phyloP scores from a whole-genome alignment of 352 stramenopile genomes.

The Blastocystis sp. region DNA sequence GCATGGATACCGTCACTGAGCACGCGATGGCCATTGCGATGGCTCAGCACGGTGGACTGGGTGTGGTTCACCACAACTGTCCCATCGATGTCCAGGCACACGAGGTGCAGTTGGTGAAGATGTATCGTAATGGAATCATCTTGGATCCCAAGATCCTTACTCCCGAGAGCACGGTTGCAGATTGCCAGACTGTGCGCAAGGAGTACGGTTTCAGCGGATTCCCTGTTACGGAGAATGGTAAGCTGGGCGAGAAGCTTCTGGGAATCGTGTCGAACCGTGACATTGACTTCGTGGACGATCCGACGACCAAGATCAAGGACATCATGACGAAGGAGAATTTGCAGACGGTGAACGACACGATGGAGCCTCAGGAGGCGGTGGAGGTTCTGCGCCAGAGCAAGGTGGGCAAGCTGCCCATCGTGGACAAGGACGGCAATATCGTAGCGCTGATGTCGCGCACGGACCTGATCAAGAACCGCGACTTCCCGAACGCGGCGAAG shows the following conservation, averaged over 20 bases:
- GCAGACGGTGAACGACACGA: conserved; percentile 63
- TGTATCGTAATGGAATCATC: conserved; percentile 60
- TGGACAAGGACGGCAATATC: conserved; percentile 91
- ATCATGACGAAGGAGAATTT: conserved; percentile 71
- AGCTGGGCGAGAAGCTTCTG: conserved; percentile 87
- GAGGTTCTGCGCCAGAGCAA: conserved; percentile 86
- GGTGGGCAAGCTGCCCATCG: conserved; percentile 97
- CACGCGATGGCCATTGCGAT: conserved; percentile 97
- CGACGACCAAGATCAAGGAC: conserved; percentile 69
- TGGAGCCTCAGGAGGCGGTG: conserved; percentile 64
- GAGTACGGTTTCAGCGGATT: conserved; percentile 93
- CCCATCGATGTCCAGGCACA: conserved; percentile 87
- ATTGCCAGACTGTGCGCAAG: conserved; percentile 85
- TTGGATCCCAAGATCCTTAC: conserved; percentile 45
- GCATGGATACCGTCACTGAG: conserved; percentile 99
- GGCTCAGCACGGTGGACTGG: conserved; percentile 93
- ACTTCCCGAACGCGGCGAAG: conserved; percentile 90
- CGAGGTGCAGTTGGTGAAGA: conserved; percentile 69
- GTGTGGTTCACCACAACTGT: conserved; percentile 99
- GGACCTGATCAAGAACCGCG: conserved; percentile 90
- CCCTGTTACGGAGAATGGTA: conserved; percentile 91
- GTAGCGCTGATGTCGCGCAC: conserved; percentile 92
- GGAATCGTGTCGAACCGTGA: conserved; percentile 97
- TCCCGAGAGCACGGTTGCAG: conserved; percentile 74
- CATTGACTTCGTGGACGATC: conserved; percentile 94